Evolutionary conservation across 164 flowering plant species (phyloP).

Genomic region (Piper longum): DNA sequence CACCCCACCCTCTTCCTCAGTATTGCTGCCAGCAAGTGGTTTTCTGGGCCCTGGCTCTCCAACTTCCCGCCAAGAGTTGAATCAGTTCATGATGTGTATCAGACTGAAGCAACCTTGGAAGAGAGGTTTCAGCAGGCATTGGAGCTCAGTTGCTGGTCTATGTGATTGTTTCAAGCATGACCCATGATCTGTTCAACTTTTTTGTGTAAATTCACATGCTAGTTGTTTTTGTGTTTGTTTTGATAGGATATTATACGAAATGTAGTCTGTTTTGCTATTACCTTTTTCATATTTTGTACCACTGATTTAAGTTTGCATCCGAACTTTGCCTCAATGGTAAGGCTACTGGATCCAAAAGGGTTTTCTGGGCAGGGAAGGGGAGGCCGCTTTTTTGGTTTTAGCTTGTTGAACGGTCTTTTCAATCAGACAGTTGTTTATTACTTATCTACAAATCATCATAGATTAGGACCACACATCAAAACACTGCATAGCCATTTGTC

Average conservation of each 20-base stretch:
- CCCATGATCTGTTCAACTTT: no score
- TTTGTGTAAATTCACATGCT: no score
- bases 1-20: constrained; percentile 1
- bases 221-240: no score
- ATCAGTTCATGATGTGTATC: not conserved
- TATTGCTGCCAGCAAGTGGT: constrained; percentile 1
- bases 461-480: no score
- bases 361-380: no score
- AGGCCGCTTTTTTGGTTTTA: no score
- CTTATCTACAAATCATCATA: not conserved
- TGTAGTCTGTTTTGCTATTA: no score
- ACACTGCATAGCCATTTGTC: no score
- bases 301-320: not conserved
- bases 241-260: no score
- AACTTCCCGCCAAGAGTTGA: not conserved
- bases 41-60: constrained; percentile 1
- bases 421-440: not conserved
- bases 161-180: not conserved
- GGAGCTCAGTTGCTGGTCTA: constrained; percentile 19
- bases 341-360: no score
- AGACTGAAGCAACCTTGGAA: not conserved
- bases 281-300: no score
- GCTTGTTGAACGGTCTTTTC: not conserved
- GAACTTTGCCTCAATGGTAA: not conserved
- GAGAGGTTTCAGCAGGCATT: constrained; percentile 13